These are phyloP conservation scores for Phylloporus rhodoxanthus DNA, from an alignment of 768 basidiomycete genomes.

Conservation along the genomic window DNA sequence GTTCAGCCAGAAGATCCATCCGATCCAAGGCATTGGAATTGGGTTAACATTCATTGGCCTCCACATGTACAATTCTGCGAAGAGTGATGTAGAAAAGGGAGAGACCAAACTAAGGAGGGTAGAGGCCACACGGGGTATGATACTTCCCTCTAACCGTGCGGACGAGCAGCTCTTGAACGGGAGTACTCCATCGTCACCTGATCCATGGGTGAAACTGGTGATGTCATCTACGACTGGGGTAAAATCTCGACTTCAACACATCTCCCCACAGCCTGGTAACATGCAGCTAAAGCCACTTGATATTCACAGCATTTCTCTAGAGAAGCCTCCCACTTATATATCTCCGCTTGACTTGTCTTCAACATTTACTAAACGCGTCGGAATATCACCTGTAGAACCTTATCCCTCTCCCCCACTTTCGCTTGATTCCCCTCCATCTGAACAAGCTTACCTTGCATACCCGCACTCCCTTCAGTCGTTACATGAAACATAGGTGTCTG, in stretches of 20 bases:
- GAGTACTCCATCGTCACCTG: slow-evolving; percentile 27
- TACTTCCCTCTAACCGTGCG: slow-evolving; percentile 61
- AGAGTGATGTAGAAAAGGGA: slow-evolving; percentile 85
- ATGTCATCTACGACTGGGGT: slow-evolving; percentile 24
- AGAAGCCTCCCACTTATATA: slow-evolving; percentile 14
- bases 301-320: slow-evolving; percentile 6
- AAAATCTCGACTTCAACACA: slow-evolving; percentile 16
- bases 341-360: slow-evolving; percentile 16
- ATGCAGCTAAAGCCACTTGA: slow-evolving; percentile 2
- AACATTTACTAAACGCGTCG: slow-evolving; percentile 21
- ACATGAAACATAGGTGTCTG: slow-evolving; percentile 13
- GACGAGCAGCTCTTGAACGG: slow-evolving; percentile 50
- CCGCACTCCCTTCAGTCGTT: slow-evolving; percentile 1
- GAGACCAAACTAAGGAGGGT: slow-evolving; percentile 82
- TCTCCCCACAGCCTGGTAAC: slow-evolving; percentile 2
- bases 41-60: slow-evolving; percentile 82
- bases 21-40: slow-evolving; percentile 86
- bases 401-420: slow-evolving; percentile 48
- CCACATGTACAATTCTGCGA: slow-evolving; percentile 95
- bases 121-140: slow-evolving; percentile 62
- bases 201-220: background rate
- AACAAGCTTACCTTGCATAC: slow-evolving; percentile 13
- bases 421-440: slow-evolving; percentile 21
- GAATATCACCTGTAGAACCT: slow-evolving; percentile 31
- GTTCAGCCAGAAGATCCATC: slow-evolving; percentile 86